Evolutionary conservation across 371 early-diverging fungal genomes (phyloP).

Genomic region (Polyrhizophydium stewartii): DNA sequence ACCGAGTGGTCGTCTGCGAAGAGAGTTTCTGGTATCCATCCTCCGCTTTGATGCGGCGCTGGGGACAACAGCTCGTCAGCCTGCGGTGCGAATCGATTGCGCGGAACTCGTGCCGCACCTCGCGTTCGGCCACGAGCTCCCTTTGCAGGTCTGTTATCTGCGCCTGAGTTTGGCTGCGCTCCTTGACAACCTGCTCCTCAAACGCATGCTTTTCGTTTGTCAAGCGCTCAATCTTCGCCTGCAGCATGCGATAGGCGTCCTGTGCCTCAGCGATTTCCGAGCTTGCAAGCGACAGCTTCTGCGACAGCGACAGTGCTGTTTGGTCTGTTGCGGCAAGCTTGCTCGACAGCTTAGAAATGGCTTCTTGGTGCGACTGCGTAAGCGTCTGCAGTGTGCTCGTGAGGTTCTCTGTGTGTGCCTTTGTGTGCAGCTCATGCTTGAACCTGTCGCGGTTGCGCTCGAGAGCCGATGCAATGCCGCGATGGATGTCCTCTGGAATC

Average conservation of each 20-base stretch:
- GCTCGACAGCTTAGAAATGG: constrained; percentile 15
- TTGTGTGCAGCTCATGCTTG: constrained; percentile 13
- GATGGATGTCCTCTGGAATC: constrained; percentile 38
- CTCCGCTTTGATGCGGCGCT: constrained; percentile 8
- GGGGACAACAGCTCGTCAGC: neutral
- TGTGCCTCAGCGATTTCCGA: constrained; percentile 19
- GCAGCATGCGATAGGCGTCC: constrained; percentile 14
- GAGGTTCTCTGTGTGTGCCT: constrained; percentile 27
- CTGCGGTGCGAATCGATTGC: neutral
- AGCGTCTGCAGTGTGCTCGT: constrained; percentile 29
- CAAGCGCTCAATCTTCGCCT: constrained; percentile 10
- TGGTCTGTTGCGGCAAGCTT: constrained; percentile 20
- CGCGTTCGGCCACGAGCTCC: constrained; percentile 25
- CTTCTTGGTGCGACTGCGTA: constrained; percentile 23
- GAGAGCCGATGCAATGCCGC: constrained; percentile 9
- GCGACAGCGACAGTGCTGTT: constrained; percentile 10
- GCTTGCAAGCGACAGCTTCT: constrained; percentile 20
- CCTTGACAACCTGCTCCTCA: constrained; percentile 4
- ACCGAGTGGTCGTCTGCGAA: neutral
- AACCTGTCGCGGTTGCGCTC: constrained; percentile 27
- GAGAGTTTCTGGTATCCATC: neutral
- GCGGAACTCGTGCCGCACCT: constrained; percentile 12
- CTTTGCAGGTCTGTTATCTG: constrained; percentile 19
- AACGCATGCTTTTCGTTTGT: constrained; percentile 16
- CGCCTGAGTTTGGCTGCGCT: constrained; percentile 6